These are phyloP conservation scores for Aspergillus arachidicola DNA, from an alignment of 2,329 filamentous ascomycete species.

Conservation along the genomic window DNA sequence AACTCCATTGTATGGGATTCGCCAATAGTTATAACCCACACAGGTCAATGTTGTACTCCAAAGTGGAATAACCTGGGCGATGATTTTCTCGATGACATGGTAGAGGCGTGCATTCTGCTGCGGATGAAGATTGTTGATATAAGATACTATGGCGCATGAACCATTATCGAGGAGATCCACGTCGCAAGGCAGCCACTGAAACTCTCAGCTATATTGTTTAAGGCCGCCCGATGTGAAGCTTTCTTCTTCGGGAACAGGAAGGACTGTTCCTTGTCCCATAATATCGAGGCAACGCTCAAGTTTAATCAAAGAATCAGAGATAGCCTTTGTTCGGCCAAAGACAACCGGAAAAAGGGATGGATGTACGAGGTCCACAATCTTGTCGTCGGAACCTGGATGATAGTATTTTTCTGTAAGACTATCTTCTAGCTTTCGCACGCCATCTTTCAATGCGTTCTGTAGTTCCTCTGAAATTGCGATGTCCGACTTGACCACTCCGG, in stretches of 20 bases:
- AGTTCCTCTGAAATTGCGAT: slow-evolving; percentile 45
- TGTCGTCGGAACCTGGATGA: slow-evolving; percentile 60
- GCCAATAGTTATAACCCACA: not conserved
- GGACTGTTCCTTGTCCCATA: slow-evolving; percentile 17
- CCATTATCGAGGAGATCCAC: slow-evolving; percentile 26
- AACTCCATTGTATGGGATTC: slow-evolving; percentile 15
- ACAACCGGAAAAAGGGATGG: slow-evolving; percentile 54
- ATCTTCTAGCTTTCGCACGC: slow-evolving; percentile 55
- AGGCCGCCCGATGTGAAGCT: not conserved
- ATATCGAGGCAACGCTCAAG: slow-evolving; percentile 27
- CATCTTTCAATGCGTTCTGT: slow-evolving; percentile 47
- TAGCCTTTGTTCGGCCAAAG: slow-evolving; percentile 29
- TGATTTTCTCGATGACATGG: slow-evolving; percentile 38
- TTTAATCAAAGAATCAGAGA: slow-evolving; percentile 22
- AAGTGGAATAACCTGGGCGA: slow-evolving; percentile 45
- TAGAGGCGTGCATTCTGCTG: slow-evolving; percentile 36
- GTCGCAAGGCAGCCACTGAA: slow-evolving; percentile 53
- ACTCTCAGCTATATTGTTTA: slow-evolving; percentile 30
- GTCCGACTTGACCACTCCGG: slow-evolving; percentile 58
- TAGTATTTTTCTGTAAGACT: slow-evolving; percentile 55
- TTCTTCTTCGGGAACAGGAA: slow-evolving; percentile 13
- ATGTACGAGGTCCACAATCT: slow-evolving; percentile 66
- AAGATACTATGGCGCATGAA: slow-evolving; percentile 37
- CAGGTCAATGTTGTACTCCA: slow-evolving; percentile 44
- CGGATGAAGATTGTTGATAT: slow-evolving; percentile 51